Evolutionary conservation across 2,329 filamentous ascomycete genomes (phyloP), one percentile per base, ranked within the genome.

Genomic region (Claviceps sp.): DNA sequence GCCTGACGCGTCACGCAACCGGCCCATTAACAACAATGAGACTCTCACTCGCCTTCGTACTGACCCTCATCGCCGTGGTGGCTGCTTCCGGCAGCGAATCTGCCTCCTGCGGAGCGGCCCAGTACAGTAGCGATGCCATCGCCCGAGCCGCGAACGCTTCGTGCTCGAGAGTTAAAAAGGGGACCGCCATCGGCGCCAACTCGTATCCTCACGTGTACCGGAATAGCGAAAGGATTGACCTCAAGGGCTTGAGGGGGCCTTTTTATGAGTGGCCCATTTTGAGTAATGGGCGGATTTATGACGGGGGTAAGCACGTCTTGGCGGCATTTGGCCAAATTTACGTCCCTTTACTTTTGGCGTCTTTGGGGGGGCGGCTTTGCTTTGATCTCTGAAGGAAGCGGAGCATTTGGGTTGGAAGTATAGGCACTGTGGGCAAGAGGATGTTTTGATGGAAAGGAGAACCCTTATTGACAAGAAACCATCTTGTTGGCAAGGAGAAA

Each of bases 181-280:
- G 69, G 48, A 58, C 59, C 30, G 61, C 62, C 41, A 64, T 64
- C 42, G 70, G 71, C 55, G 61, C 63, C 51, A 60, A 55, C 14
- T 52, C 26, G 40, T 82, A 83, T 62, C 79, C 79, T 0, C 79
- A 83, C 62, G 64, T 65, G 38, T 83, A 79, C 67, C 75, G 80
- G 63, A 76, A 83, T 69, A 75, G 75, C 58, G 80, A 84, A 60
- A 79, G 77, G 18, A 84, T 85, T 62, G 65, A 70, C 42, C 84
- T 85, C 62, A 53, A 58, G n/a, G 57, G 70, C 2, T 73, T 82
- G 5, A 56, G 62, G 3, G 78, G 77, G 0, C 78, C 79, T 0
- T 85, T 79, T 62, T 75, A 81, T 54, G 81, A 85, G 64, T 85
- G 82, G 63, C 81, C 81, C 1, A 71, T 85, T 50, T 56, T 76